Evolutionary conservation across 1,284 basidiomycete species (phyloP), one percentile per base, ranked within the genome.

Genomic region (Neonothopanus nambi): DNA sequence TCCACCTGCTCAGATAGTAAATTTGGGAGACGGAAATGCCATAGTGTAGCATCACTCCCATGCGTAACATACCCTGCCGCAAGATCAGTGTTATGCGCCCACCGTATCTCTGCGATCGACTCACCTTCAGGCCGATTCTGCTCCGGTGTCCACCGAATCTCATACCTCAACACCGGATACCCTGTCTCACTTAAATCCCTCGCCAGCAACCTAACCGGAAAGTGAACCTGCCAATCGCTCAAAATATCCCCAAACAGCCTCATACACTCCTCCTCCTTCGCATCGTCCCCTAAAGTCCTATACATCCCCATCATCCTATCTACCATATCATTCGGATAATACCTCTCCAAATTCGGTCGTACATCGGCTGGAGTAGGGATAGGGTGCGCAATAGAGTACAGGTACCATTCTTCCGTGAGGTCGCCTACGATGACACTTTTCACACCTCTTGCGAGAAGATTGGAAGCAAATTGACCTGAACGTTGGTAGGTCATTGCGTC

Each of bases 21-120:
- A 9, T 54, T 56, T 0, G 74, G 71, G 4, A 64, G 56, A 20
- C 73, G 66, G 24, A 76, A 63, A 3, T 74, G 69, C 75, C 67
- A 79, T 54, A 65, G 68, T 64, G 38, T 72, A 38, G 59, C 73
- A 62, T 91, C 89, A 2, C 79, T 79, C 2, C 72, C 85, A 61
- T 91, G 89, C 0, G 87, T 87, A 5, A 89, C 83, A 50, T 82
- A 81, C 1, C 83, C 85, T 88, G 21, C n/a, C n/a, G n/a, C n/a
- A n/a, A n/a, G n/a, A n/a, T n/a, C n/a, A n/a, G n/a, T n/a, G n/a
- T n/a, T n/a, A 55, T 45, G 26, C 2, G 41, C 54, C 15, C 17
- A 23, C 55, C 48, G 15, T n/a, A n/a, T n/a, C n/a, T n/a, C n/a
- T n/a, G n/a, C n/a, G n/a, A n/a, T n/a, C n/a, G 28, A 61, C 74